Conservation (phyloP, 2,329 filamentous ascomycete species). For the Pestalotiopsis sp. region DNA sequence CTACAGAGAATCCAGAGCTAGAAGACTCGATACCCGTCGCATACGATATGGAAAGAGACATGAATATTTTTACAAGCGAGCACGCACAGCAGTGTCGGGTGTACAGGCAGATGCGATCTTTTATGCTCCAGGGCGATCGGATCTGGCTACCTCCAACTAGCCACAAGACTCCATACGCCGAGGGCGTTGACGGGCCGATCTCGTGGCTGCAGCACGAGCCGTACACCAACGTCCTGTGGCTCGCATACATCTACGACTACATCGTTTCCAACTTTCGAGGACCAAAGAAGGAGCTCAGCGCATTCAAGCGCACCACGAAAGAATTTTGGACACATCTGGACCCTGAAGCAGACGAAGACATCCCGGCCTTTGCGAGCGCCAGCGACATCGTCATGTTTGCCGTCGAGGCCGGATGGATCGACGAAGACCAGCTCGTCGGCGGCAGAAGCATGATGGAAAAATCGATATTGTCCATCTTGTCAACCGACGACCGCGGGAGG, state of each 20-base stretch:
- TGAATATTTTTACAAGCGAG: conserved; percentile 61
- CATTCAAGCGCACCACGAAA: conserved; percentile 50
- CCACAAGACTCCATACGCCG: conserved; percentile 50
- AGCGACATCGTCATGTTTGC: conserved; percentile 60
- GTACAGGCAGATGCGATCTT: conserved; percentile 65
- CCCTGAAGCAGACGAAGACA: conserved; percentile 47
- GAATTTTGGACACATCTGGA: conserved; percentile 59
- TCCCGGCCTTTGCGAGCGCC: conserved; percentile 57
- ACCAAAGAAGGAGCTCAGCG: conserved; percentile 44
- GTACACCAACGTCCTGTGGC: conserved; percentile 68
- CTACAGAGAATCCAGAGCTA: conserved; percentile 41
- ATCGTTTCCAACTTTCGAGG: conserved; percentile 50
- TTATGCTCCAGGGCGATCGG: conserved; percentile 54
- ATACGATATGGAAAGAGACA: conserved; percentile 63
- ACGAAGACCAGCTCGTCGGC: conserved; percentile 52
- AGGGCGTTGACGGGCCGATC: conserved; percentile 48
- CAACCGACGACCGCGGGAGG: conserved; percentile 18
- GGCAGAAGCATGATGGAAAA: conserved; percentile 31
- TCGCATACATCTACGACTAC: conserved; percentile 63
- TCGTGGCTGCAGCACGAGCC: conserved; percentile 59
- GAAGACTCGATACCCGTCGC: conserved; percentile 45
- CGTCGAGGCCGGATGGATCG: conserved; percentile 60
- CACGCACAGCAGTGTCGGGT: conserved; percentile 63
- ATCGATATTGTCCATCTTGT: conserved; percentile 33
- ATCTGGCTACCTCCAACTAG: conserved; percentile 49